A percentile compares a stretch with the other conserved stretches of the same genome.
Conservation (phyloP, 768 basidiomycete species). For the Lactarius deliciosus region DNA sequence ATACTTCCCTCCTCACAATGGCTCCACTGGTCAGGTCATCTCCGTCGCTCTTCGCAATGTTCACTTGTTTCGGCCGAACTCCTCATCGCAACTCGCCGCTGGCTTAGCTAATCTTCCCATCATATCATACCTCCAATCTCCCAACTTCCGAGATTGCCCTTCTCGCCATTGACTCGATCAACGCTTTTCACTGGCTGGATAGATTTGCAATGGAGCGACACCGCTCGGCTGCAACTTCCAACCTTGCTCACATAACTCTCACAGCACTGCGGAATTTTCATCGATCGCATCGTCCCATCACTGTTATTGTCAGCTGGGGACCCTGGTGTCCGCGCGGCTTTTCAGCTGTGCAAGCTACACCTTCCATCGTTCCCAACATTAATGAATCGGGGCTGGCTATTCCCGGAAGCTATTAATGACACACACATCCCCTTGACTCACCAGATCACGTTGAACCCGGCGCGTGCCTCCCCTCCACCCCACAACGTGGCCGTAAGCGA, state of each 20-base stretch:
- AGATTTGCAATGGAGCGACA: slow-evolving; percentile 59
- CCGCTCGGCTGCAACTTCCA: slow-evolving; percentile 31
- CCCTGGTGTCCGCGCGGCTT: slow-evolving; percentile 35
- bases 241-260: slow-evolving; percentile 47
- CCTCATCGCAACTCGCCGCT: slow-evolving; percentile 66
- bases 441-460: slow-evolving; percentile 25
- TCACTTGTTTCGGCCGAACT: slow-evolving; percentile 68
- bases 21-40: slow-evolving; percentile 33
- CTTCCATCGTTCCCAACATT: slow-evolving; percentile 37
- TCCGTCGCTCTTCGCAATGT: slow-evolving; percentile 50
- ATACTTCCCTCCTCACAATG: slow-evolving; percentile 29
- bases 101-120: slow-evolving; percentile 63
- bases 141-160: slow-evolving; percentile 58
- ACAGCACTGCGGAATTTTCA: slow-evolving; percentile 50
- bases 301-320: slow-evolving; percentile 64
- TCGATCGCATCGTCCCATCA: slow-evolving; percentile 48
- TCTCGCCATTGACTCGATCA: slow-evolving; percentile 73
- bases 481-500: neutral
- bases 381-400: slow-evolving; percentile 9
- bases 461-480: slow-evolving; percentile 9
- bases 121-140: slow-evolving; percentile 50
- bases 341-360: slow-evolving; percentile 51
- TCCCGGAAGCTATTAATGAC: slow-evolving; percentile 4
- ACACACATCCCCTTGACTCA: slow-evolving; percentile 16
- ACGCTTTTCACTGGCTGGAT: slow-evolving; percentile 77